Evolutionary conservation across 2,329 filamentous ascomycete species (phyloP).

Genomic region (Amauroascus verrucosus): DNA sequence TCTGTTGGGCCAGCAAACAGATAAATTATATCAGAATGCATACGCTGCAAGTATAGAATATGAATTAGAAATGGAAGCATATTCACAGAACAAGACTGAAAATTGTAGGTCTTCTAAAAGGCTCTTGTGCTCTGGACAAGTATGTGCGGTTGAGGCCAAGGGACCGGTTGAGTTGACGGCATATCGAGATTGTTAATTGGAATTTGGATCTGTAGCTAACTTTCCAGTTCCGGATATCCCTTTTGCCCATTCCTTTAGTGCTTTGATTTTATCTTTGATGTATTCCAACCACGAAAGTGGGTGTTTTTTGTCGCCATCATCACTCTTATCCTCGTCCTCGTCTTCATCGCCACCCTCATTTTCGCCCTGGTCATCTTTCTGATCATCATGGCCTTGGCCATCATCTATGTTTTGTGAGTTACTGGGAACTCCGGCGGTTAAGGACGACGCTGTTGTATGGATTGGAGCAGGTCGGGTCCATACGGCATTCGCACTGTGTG

Average conservation of each 20-base stretch:
- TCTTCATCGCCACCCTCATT: not conserved
- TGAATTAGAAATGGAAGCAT: not conserved
- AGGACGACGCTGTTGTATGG: not conserved
- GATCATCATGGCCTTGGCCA: not conserved
- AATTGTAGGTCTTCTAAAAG: not conserved
- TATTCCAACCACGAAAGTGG: not conserved
- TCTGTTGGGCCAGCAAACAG: not conserved
- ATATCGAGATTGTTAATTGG: not conserved
- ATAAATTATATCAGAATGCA: not conserved
- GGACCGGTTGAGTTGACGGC: not conserved
- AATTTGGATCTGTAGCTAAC: not conserved
- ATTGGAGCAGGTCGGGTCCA: slow-evolving; percentile 7
- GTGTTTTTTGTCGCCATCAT: not conserved
- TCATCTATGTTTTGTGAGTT: not conserved
- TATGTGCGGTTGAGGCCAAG: no score
- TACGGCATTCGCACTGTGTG: not conserved
- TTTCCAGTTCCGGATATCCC: not conserved
- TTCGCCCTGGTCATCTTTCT: not conserved
- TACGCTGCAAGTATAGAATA: not conserved
- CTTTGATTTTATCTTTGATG: slow-evolving; percentile 3
- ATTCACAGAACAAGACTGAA: not conserved
- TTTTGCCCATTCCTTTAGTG: slow-evolving; percentile 8
- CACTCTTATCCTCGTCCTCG: no score
- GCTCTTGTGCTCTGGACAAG: not conserved
- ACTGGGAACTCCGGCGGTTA: not conserved